Base-by-base conservation (phyloP, 2,329 filamentous ascomycete genomes). In the Penicillium sp. region DNA sequence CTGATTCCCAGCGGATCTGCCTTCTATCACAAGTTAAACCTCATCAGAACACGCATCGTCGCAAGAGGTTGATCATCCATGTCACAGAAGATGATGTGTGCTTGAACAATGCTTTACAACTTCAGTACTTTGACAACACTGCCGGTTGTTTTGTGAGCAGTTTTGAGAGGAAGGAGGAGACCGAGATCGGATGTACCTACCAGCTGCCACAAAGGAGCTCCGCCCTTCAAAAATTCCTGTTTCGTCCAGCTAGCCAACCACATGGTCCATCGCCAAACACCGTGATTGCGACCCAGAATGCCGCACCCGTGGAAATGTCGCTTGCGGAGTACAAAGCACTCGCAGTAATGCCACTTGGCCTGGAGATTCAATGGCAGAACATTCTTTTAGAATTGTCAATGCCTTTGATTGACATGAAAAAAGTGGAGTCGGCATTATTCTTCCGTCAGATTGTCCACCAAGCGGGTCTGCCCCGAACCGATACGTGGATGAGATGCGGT, bases 321-420 rank as follows among this genome's bases (percentile, higher is more conserved):
- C 49, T 80, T 0, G 73, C 76, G 0, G 80, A 85, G 45, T 84
- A 74, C 58, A 76, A 78, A 43, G 67, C 73, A 0, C 72, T 83
- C n/a, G 68, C 70, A 0, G 58, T 72, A 0, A 53, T 84, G 3
- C 71, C 76, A 0, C 58, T 75, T 1, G 80, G 80, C 0, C 49
- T 69, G 13, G 57, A 62, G 1, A 62, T 82, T 7, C 77, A 80
- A 43, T 84, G 80, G 76, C 56, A 68, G 7, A 84, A 82, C 45
- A 74, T 85, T 3, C 57, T 81, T 0, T 57, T 69, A 1, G 75
- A 83, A 54, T 60, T 85, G 3, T 61, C 65, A 0, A 64, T 68
- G 1, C 73, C 76, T 0, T 66, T 66, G 1, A 45, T 85, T 0
- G 74, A 80, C 39, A 75, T 81, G 33, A 76, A 73, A 9, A 75